Evolutionary conservation across 495 filamentous ascomycete genomes (phyloP).

Genomic region (Pseudoneurospora amorphoporcata): DNA sequence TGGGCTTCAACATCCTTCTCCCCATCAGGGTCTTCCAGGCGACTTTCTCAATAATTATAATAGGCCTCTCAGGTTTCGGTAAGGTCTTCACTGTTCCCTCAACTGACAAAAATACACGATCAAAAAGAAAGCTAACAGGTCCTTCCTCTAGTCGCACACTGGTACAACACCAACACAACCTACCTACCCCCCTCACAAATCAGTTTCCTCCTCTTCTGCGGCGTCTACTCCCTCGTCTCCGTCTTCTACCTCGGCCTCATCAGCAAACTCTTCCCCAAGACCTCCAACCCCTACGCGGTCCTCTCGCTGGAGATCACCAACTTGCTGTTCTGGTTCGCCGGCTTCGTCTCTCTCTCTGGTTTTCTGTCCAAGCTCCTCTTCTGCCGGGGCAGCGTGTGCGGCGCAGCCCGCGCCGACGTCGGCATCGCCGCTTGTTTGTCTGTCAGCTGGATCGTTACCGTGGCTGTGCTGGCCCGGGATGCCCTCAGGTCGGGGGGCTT

Average conservation of each 20-base stretch:
- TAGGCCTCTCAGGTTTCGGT: slow-evolving; percentile 66
- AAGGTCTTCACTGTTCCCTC: slow-evolving; percentile 13
- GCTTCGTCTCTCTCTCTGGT: slow-evolving; percentile 61
- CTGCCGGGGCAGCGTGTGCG: slow-evolving; percentile 42
- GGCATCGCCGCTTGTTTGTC: slow-evolving; percentile 37
- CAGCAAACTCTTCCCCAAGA: slow-evolving; percentile 41
- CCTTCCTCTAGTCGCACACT: slow-evolving; percentile 32
- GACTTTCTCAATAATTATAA: slow-evolving; percentile 53
- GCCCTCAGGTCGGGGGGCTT: slow-evolving; percentile 26
- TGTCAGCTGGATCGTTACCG: slow-evolving; percentile 32
- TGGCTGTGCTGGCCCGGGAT: slow-evolving; percentile 24
- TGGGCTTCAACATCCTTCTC: slow-evolving; percentile 15
- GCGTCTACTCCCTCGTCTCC: slow-evolving; percentile 56
- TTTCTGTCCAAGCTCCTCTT: slow-evolving; percentile 47
- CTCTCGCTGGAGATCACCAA: slow-evolving; percentile 55
- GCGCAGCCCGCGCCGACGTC: slow-evolving; percentile 35
- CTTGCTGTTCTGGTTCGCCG: slow-evolving; percentile 72
- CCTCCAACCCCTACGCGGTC: slow-evolving; percentile 47
- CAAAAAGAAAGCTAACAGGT: slow-evolving; percentile 4
- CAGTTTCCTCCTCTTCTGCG: slow-evolving; percentile 63
- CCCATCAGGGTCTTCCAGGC: slow-evolving; percentile 41
- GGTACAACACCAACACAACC: slow-evolving; percentile 39
- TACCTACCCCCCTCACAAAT: slow-evolving; percentile 44
- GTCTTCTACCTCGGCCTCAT: slow-evolving; percentile 54
- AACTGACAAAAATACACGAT: not conserved